These are phyloP conservation scores for Chenopodium suecicum DNA, from an alignment of 148 eudicot species.

Conservation along the genomic window DNA sequence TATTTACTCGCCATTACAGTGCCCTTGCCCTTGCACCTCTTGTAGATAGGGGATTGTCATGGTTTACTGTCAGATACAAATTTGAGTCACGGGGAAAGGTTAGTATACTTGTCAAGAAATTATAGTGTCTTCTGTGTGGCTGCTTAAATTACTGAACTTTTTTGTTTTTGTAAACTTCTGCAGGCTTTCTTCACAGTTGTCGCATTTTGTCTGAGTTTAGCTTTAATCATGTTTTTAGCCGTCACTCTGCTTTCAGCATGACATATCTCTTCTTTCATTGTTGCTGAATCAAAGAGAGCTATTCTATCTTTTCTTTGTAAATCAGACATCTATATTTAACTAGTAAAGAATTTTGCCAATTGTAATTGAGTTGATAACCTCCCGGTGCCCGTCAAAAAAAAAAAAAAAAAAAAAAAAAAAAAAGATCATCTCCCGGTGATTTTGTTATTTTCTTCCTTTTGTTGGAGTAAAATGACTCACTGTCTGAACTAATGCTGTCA, in stretches of 20 bases:
- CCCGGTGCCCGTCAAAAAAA: background rate
- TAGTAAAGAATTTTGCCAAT: background rate
- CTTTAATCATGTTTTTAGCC: constrained; percentile 49
- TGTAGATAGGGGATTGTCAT: constrained; percentile 61
- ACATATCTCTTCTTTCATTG: background rate
- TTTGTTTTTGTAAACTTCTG: background rate
- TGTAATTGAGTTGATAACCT: background rate
- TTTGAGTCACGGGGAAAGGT: constrained; percentile 73
- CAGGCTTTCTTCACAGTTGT: constrained; percentile 74
- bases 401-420: too few relatives aligned
- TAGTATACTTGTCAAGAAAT: background rate
- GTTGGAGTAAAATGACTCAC: background rate
- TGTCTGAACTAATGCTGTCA: background rate
- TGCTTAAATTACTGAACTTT: background rate
- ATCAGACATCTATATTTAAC: background rate
- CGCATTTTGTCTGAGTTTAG: constrained; percentile 60
- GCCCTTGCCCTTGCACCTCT: constrained; percentile 82
- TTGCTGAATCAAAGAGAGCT: background rate
- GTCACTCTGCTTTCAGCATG: constrained; percentile 63
- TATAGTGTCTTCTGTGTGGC: background rate
- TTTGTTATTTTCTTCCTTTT: background rate
- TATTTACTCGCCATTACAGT: constrained; percentile 37
- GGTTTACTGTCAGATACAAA: constrained; percentile 60
- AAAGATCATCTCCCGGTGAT: background rate
- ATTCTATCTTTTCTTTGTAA: too few relatives aligned